Percentiles rank a stretch among this genome's conserved stretches.
These are phyloP conservation scores for Fusarium stilboides DNA, from an alignment of 2,329 filamentous ascomycete genomes.

Conservation along the genomic window DNA sequence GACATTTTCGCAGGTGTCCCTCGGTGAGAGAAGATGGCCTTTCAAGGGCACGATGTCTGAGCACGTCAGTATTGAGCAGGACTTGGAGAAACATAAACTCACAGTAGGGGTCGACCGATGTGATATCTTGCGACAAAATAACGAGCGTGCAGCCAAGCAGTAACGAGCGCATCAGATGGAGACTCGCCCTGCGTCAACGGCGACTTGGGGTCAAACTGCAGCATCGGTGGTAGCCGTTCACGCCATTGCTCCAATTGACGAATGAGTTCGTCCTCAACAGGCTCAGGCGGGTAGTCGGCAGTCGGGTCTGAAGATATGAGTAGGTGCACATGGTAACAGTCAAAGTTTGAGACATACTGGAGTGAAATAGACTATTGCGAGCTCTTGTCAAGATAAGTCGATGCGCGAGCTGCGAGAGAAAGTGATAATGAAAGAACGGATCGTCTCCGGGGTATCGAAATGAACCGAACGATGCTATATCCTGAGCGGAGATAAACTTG, in stretches of 20 bases:
- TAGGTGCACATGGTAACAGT: no score
- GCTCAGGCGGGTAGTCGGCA: conserved; percentile 32
- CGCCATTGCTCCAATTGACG: conserved; percentile 38
- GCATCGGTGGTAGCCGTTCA: conserved; percentile 17
- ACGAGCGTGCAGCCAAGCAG: conserved; percentile 33
- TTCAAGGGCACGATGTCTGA: conserved; percentile 29
- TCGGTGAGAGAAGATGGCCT: conserved; percentile 25
- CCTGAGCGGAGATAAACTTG: conserved; percentile 38
- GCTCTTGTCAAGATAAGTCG: conserved; percentile 34
- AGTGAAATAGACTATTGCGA: conserved; percentile 31
- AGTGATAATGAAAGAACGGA: conserved; percentile 40
- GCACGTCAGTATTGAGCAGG: not conserved
- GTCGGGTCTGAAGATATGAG: conserved; percentile 5
- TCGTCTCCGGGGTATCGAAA: conserved; percentile 41
- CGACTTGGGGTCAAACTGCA: conserved; percentile 31
- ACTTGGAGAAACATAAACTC: rapidly evolving
- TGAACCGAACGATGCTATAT: conserved; percentile 36
- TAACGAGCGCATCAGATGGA: conserved; percentile 24
- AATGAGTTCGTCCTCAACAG: conserved; percentile 38
- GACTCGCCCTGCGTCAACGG: conserved; percentile 23
- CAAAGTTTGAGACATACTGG: conserved; percentile 4
- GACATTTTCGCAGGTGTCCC: conserved; percentile 38
- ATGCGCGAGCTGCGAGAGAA: conserved; percentile 40
- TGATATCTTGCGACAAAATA: conserved; percentile 41
- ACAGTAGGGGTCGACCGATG: conserved; percentile 36